Base-by-base conservation (phyloP, 208 protist species). In the Trypanosoma rangeli region DNA sequence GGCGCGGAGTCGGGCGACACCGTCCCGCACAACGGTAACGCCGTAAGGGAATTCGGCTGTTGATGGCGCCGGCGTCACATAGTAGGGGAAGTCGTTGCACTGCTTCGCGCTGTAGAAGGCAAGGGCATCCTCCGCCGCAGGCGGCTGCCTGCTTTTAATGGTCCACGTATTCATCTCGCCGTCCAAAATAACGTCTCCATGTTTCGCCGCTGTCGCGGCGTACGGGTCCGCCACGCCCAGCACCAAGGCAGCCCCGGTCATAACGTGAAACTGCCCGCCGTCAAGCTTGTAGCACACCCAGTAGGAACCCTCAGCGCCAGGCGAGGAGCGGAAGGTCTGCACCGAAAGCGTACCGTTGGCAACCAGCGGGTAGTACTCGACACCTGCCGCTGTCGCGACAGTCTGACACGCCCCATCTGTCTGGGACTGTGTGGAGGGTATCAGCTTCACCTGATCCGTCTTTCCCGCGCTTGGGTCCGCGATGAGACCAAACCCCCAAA, bases 251-350 rank as follows among this genome's bases (percentile, higher is more conserved):
- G 54, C 18, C 24, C 55, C 55, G 54, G 48, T 31, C 83, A 94
- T 76, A 12, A 83, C 57, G 70, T 95, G 84, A 64, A 80, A 97
- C 78, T 89, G 80, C 5, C 89, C 92, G 37, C 92, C 92, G 46
- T 87, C 80, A 57, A 95, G 81, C 75, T 90, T 92, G 77, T 97
- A 97, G 66, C 92, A 97, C 35, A 95, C 73, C 73, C 85, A 90
- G 78, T 85, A 93, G 16, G 33, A 33, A 26, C 49, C 15, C 54
- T n/a, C 64, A 28, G 55, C 33, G 44, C 65, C 54, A 18, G 58
- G 54, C 8, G 74, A 5, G 49, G n/a, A 53, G 22, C 49, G 73
- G 56, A 80, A 78, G 33, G 82, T 69, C 68, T 93, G 84, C 61
- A 89, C 80, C 0, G 88, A 52, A 66, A 85, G 57, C 28, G 85